These are phyloP conservation scores for Seiridium cupressi DNA, from an alignment of 2,329 filamentous ascomycete species.

Conservation along the genomic window DNA sequence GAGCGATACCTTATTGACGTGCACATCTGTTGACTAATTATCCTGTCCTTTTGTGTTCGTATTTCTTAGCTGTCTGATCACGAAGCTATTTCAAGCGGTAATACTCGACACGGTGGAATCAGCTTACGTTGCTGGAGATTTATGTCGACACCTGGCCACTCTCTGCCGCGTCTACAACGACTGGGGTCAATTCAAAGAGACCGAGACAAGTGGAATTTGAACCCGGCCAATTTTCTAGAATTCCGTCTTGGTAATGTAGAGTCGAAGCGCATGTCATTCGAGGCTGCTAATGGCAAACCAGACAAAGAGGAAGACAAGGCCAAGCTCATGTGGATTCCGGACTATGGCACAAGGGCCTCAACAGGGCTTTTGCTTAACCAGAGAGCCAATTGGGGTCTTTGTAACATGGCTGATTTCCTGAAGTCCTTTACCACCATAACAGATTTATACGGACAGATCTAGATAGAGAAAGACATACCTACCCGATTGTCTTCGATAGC, in stretches of 20 bases:
- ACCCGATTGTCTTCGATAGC: background rate
- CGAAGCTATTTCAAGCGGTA: too few species aligned
- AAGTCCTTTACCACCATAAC: background rate
- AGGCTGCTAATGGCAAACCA: background rate
- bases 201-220: background rate
- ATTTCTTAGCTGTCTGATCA: too few species aligned
- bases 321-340: too few species aligned
- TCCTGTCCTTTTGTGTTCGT: too few species aligned
- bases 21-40: too few species aligned
- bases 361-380: too few species aligned
- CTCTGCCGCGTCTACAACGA: background rate
- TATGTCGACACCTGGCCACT: conserved; percentile 9
- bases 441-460: background rate
- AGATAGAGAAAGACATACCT: background rate
- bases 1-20: too few species aligned
- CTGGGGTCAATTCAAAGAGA: background rate
- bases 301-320: background rate
- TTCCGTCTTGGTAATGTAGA: background rate
- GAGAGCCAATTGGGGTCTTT: too few species aligned
- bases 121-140: too few species aligned
- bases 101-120: too few species aligned
- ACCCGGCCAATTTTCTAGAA: background rate
- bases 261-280: background rate
- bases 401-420: background rate
- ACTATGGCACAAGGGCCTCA: too few species aligned